These are phyloP conservation scores for Tuber microsphaerosporum DNA, from an alignment of 495 filamentous ascomycete species.

Conservation along the genomic window DNA sequence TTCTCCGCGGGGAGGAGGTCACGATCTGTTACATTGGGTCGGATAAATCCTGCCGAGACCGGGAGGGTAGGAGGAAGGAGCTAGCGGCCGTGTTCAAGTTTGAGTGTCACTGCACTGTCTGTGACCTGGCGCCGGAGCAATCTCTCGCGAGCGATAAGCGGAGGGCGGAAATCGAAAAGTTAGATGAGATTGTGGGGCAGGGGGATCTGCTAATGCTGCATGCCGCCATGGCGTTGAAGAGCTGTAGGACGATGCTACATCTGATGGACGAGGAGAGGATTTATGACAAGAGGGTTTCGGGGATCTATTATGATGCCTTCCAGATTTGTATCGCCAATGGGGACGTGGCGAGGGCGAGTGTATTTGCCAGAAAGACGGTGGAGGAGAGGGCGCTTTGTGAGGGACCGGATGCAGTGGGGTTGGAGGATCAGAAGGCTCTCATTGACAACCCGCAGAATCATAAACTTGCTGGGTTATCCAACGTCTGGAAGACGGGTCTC, in stretches of 20 bases:
- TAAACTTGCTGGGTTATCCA: slow-evolving; percentile 41
- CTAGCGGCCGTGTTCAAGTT: slow-evolving; percentile 45
- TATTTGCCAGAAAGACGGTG: slow-evolving; percentile 46
- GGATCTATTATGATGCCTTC: slow-evolving; percentile 47
- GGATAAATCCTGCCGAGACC: slow-evolving; percentile 29
- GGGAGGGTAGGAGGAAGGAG: slow-evolving; percentile 25
- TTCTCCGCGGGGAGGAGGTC: slow-evolving; percentile 46
- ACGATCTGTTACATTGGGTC: slow-evolving; percentile 44
- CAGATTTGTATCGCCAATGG: slow-evolving; percentile 47
- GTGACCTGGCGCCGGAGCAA: slow-evolving; percentile 37
- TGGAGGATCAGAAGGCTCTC: slow-evolving; percentile 39
- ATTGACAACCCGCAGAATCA: slow-evolving; percentile 43
- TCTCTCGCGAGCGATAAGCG: slow-evolving; percentile 42
- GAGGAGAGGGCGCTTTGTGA: slow-evolving; percentile 40
- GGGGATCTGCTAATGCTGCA: slow-evolving; percentile 23
- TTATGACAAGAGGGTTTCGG: slow-evolving; percentile 36
- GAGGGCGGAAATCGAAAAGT: slow-evolving; percentile 34
- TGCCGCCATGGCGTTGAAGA: slow-evolving; percentile 38
- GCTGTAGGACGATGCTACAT: slow-evolving; percentile 37
- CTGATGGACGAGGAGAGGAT: slow-evolving; percentile 42
- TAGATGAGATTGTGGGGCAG: slow-evolving; percentile 43
- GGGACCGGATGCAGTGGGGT: slow-evolving; percentile 43
- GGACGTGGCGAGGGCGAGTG: slow-evolving; percentile 46
- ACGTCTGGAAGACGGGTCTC: slow-evolving; percentile 42
- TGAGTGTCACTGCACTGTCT: slow-evolving; percentile 44